Base-by-base conservation (phyloP, 768 basidiomycete species). In the Cytidiella melzeri region DNA sequence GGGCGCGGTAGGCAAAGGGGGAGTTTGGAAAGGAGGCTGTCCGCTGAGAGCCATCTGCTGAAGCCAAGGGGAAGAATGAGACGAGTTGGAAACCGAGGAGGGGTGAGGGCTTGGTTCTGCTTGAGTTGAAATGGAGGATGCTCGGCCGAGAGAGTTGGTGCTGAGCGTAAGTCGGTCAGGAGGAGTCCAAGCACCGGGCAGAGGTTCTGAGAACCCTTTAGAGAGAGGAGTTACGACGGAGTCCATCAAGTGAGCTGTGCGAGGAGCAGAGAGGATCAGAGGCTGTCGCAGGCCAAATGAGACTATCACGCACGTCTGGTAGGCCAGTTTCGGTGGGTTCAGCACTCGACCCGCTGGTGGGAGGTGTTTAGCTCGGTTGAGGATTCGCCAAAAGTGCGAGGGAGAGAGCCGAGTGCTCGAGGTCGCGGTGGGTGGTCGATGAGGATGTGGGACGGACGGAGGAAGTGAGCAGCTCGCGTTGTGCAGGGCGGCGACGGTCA, bases 131-230 rank as follows among this genome's bases (percentile, higher is more conserved):
- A 58, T 51, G 43, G 57, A 50, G 27, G 57, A 45, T 47, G 68
- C 65, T 52, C 66, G 58, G 24, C 55, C 41, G 4, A 59, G 48
- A 24, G 51, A 53, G 13, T 57, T 54, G 36, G 69, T 72, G 59
- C 68, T 67, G 28, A 71, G 57, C 21, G 73, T 64, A 10, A 70
- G 67, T 40, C 66, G 67, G 48, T 64, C 61, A 19, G 60, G 47
- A 42, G 64, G 59, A 12, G 68, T 64, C 65, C 69, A 68, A 42
- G 64, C 48, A 27, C 60, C 57, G 39, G 58, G 51, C 30, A 47
- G 54, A 46, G 51, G 36, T 41, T 61, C 59, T 50, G 70, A 66
- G 47, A 59, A 59, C 24, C 45, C 62, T 55, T 55, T 57, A 20
- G 53, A 47, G 43, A n/a, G 71, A 64, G 38, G 63, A 61, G 24